Evolutionary conservation across 1,284 basidiomycete genomes (phyloP), one percentile per base, ranked within the genome.

Genomic region (Pterulicium gracile): DNA sequence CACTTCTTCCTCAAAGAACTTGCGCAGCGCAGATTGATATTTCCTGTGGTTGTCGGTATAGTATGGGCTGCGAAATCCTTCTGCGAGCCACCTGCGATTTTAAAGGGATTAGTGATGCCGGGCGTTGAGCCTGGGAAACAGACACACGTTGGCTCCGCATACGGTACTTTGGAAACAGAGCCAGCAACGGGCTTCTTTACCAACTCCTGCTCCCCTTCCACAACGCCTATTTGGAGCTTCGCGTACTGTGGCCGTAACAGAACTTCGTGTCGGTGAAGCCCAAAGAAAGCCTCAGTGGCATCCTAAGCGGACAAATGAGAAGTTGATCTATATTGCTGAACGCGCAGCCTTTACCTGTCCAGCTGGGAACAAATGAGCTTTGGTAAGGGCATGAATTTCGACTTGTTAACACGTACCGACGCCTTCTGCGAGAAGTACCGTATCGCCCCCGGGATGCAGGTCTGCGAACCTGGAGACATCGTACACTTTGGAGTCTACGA

Each of bases 241-340:
- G 75, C 70, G 56, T 92, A 93, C 60, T 89, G 85, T 0, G 88
- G 85, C 49, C 82, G 81, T 24, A 78, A 68, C 12, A 97, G 75
- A 18, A 96, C 81, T 58, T 96, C 91, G 42, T 86, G 79, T 19
- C 91, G 75, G 61, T 97, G 93, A 45, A 97, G 74, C n/a, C 88
- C 83, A 54, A 88, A 97, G 75, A 97, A 97, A 0, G 75, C 75
- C 24, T 90, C 71, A 1, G 93, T 95, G 0, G 90, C 88, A 55
- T 97, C 93, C 59, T 88, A 10, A 39, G 5, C n/a, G 10, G 27
- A n/a, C 27, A 32, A 32, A 10, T 32, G 10, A 32, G 27, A 7
- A 32, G 10, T n/a, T 32, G 27, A 32, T 32, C n/a, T n/a, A 32
- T n/a, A 32, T 32, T 32, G 27, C 27, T n/a, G n/a, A n/a, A 32